A percentile compares a stretch with the other conserved stretches of the same genome.
Conservation (phyloP, 2,329 filamentous ascomycete genomes). For the Beauveria sp. region DNA sequence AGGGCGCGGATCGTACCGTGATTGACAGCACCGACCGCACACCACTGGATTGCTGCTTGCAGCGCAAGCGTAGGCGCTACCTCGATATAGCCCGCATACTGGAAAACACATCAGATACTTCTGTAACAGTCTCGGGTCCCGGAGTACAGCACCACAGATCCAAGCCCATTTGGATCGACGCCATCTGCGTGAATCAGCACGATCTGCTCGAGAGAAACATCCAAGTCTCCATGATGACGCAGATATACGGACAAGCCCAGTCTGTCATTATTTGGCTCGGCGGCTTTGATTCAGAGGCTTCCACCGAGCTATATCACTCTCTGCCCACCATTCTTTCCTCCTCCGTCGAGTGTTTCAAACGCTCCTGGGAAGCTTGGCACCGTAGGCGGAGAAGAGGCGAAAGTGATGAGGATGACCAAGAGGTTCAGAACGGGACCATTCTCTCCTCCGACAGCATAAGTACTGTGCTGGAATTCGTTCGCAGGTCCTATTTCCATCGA, state of each 20-base stretch:
- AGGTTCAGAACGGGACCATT: conserved; percentile 8
- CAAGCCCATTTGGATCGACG: conserved; percentile 15
- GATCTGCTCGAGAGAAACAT: conserved; percentile 10
- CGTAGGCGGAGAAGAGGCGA: not conserved
- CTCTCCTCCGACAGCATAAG: not conserved
- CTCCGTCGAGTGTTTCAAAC: conserved; percentile 2
- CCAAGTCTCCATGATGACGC: conserved; percentile 15
- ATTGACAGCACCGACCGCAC: conserved; percentile 7
- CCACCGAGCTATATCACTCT: not conserved
- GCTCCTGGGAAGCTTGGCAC: conserved; percentile 9
- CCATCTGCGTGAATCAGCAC: conserved; percentile 16
- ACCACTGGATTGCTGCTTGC: conserved; percentile 7
- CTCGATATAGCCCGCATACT: conserved; percentile 1
- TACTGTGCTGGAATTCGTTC: conserved; percentile 1
- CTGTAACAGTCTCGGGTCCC: not conserved
- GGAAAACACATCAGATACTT: not conserved
- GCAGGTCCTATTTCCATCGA: conserved; percentile 14
- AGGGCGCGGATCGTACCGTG: not conserved
- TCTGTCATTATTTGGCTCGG: conserved; percentile 14
- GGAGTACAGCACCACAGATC: not conserved
- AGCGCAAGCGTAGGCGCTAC: conserved; percentile 8
- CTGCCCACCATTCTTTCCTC: conserved; percentile 3
- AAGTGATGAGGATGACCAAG: not conserved
- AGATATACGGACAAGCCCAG: conserved; percentile 11
- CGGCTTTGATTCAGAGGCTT: not conserved